Evolutionary conservation across 768 basidiomycete species (phyloP).

Genomic region (Hydnomerulius pinastri): DNA sequence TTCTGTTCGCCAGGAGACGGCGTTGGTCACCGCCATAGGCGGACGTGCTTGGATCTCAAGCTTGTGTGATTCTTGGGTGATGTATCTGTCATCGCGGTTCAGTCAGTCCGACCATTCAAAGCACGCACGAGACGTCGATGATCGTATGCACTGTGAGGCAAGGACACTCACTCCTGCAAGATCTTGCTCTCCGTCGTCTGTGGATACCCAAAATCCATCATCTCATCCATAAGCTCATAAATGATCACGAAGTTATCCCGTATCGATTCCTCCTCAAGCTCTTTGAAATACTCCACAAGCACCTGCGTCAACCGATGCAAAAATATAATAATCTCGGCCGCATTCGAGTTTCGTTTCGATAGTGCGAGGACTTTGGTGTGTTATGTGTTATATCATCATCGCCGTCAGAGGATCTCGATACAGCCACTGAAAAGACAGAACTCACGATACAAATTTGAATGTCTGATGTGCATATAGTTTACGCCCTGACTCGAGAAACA

Average conservation of each 20-base stretch:
- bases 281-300: constrained; percentile 98
- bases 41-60: constrained; percentile 91
- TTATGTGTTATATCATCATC: not conserved
- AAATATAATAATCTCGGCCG: constrained; percentile 94
- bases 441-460: constrained; percentile 95
- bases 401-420: not conserved
- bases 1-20: constrained; percentile 97
- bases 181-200: constrained; percentile 99
- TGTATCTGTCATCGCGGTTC: constrained; percentile 59
- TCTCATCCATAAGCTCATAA: constrained; percentile 97
- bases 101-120: not conserved
- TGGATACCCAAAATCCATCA: constrained; percentile 99
- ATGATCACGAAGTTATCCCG: constrained; percentile 99
- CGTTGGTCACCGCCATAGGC: constrained; percentile 97
- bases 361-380: constrained; percentile 82
- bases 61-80: constrained; percentile 98
- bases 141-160: not conserved
- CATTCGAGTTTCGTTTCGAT: constrained; percentile 95
- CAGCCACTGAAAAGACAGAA: not conserved
- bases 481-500: constrained; percentile 94
- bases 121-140: not conserved
- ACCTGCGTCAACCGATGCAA: constrained; percentile 92
- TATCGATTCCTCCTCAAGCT: constrained; percentile 98
- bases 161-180: constrained; percentile 76
- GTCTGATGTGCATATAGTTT: constrained; percentile 98